phyloP scores from a whole-genome alignment of 805 yeast genomes.

The Hanseniaspora occidentalis region DNA sequence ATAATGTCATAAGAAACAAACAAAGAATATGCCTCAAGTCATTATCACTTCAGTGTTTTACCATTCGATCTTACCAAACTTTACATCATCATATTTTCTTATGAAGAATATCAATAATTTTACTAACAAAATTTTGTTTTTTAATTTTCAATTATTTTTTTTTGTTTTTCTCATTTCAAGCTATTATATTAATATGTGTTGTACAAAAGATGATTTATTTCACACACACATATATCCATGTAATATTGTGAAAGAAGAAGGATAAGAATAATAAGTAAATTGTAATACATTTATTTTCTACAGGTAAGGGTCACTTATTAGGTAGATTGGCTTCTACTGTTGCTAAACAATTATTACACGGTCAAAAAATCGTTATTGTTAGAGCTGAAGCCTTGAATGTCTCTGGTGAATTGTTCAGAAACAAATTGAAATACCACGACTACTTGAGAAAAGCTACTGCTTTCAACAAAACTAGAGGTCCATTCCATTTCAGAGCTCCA shows the following conservation, averaged over 20 bases:
- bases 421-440: conserved; percentile 99
- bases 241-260: background rate
- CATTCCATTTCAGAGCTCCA: conserved; percentile 99
- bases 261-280: background rate
- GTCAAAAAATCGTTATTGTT: conserved; percentile 95
- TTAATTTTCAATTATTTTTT: background rate
- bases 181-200: too few relatives aligned
- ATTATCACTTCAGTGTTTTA: too few relatives aligned
- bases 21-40: too few relatives aligned
- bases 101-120: too few relatives aligned
- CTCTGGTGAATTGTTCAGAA: conserved; percentile 99
- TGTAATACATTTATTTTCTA: conserved; percentile 5
- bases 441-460: conserved; percentile 99
- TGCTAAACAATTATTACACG: conserved; percentile 97
- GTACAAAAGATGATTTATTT: too few relatives aligned
- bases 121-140: conserved; percentile 4
- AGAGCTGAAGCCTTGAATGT: conserved; percentile 97
- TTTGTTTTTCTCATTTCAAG: background rate
- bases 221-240: background rate
- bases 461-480: conserved; percentile 98
- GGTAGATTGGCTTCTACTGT: conserved; percentile 99
- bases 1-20: too few relatives aligned
- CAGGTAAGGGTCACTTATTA: conserved; percentile 95
- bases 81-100: too few relatives aligned
- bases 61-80: background rate